Conservation (phyloP, 352 stramenopile species). For the Pythium guiyangense region DNA sequence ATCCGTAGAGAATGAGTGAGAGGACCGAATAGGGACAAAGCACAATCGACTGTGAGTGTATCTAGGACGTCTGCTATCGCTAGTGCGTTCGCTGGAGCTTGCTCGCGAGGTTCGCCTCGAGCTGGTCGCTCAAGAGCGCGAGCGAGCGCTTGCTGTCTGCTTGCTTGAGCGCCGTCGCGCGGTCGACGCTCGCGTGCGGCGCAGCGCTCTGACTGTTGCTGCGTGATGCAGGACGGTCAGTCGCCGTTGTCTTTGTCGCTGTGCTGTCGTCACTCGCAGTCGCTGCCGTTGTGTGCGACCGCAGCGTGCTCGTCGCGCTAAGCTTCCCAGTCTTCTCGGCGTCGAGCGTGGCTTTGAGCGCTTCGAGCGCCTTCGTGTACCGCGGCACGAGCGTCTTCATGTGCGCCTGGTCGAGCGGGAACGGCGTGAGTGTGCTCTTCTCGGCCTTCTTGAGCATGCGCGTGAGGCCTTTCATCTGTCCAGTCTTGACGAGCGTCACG, state of each 20-base stretch:
- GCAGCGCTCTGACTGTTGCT: conserved; percentile 5
- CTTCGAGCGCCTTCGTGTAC: conserved; percentile 65
- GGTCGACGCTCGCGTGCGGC: conserved; percentile 5
- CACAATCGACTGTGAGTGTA: not conserved
- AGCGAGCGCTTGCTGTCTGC: conserved; percentile 58
- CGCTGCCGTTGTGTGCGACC: not conserved
- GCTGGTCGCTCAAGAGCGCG: conserved; percentile 45
- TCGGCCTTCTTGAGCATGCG: conserved; percentile 85
- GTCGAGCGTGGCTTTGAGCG: conserved; percentile 76
- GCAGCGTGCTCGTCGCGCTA: conserved; percentile 37
- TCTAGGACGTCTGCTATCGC: conserved; percentile 3
- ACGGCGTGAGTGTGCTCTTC: conserved; percentile 67
- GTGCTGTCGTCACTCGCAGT: not conserved
- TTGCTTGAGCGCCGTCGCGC: conserved; percentile 25
- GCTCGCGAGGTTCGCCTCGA: conserved; percentile 48
- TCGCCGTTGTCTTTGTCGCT: conserved; percentile 3
- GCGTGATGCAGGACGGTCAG: not conserved
- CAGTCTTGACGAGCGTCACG: conserved; percentile 82
- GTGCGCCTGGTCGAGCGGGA: conserved; percentile 55
- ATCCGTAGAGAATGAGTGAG: no score
- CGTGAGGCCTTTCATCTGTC: conserved; percentile 73
- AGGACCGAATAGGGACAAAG: not conserved
- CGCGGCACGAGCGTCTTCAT: conserved; percentile 78
- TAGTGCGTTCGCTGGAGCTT: conserved; percentile 40
- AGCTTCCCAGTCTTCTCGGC: conserved; percentile 70